Evolutionary conservation across 352 stramenopile species (phyloP).

Genomic region (Globisporangium cederbergense): DNA sequence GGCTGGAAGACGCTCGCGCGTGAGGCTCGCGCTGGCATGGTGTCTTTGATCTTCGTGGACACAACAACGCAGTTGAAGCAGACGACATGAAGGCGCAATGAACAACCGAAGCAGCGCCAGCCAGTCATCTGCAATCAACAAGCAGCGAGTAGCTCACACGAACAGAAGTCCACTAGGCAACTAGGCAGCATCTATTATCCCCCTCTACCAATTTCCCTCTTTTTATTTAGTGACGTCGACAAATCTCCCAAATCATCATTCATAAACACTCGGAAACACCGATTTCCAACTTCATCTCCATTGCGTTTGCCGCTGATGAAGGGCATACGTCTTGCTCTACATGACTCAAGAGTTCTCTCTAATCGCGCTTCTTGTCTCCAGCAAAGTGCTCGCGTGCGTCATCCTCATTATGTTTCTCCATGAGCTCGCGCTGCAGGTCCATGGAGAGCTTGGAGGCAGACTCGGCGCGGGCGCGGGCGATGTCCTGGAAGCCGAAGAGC

Average conservation of each 20-base stretch:
- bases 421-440: conserved; percentile 35
- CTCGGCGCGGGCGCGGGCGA: conserved; percentile 52
- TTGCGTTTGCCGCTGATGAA: not conserved
- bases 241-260: not conserved
- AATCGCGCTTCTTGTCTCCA: not conserved
- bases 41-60: too few relatives aligned
- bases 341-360: not conserved
- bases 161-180: not conserved
- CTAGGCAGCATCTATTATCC: not conserved
- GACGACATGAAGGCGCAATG: not conserved
- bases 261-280: not conserved
- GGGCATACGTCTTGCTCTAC: not conserved
- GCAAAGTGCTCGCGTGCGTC: conserved; percentile 10
- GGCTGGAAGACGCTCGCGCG: not conserved
- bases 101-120: not conserved
- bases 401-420: conserved; percentile 7
- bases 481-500: conserved; percentile 70
- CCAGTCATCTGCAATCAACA: not conserved
- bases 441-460: conserved; percentile 62
- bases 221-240: conserved; percentile 16
- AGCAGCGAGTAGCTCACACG: not conserved
- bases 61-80: not conserved
- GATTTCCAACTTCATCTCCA: not conserved
- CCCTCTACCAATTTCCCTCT: not conserved
- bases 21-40: not conserved